phyloP scores from a whole-genome alignment of 1,139 yeast genomes.

The Pichia cactophila region DNA sequence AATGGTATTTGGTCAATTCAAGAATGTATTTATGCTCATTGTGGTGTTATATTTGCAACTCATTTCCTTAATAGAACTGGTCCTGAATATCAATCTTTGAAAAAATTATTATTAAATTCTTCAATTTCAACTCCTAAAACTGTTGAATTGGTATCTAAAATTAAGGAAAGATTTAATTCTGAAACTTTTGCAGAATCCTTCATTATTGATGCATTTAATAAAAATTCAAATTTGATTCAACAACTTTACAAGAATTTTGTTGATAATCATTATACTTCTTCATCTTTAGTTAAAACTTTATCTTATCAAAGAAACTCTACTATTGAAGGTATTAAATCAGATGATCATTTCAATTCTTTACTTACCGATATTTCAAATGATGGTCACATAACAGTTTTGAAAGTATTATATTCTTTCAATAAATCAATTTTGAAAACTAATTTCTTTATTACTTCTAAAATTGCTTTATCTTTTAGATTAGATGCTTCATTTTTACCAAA shows the following conservation, averaged over 20 bases:
- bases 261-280: slow-evolving; percentile 74
- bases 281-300: slow-evolving; percentile 60
- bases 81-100: slow-evolving; percentile 72
- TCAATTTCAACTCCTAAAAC: slow-evolving; percentile 48
- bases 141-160: slow-evolving; percentile 67
- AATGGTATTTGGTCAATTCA: slow-evolving; percentile 80
- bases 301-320: slow-evolving; percentile 82
- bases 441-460: slow-evolving; percentile 89
- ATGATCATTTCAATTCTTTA: slow-evolving; percentile 64
- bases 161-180: slow-evolving; percentile 84
- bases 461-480: slow-evolving; percentile 88
- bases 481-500: slow-evolving; percentile 79
- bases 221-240: slow-evolving; percentile 65
- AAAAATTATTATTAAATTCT: slow-evolving; percentile 43
- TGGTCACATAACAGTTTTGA: slow-evolving; percentile 70
- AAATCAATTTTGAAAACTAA: slow-evolving; percentile 85
- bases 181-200: slow-evolving; percentile 89
- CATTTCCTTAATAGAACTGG: slow-evolving; percentile 94
- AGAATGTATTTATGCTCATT: slow-evolving; percentile 90
- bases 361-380: slow-evolving; percentile 73
- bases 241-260: slow-evolving; percentile 91
- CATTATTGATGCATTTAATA: slow-evolving; percentile 69
- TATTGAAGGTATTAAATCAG: slow-evolving; percentile 67
- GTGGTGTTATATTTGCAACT: slow-evolving; percentile 85
- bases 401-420: slow-evolving; percentile 79